Conservation (phyloP, 805 yeast genomes). For the Myxozyma neglecta region DNA sequence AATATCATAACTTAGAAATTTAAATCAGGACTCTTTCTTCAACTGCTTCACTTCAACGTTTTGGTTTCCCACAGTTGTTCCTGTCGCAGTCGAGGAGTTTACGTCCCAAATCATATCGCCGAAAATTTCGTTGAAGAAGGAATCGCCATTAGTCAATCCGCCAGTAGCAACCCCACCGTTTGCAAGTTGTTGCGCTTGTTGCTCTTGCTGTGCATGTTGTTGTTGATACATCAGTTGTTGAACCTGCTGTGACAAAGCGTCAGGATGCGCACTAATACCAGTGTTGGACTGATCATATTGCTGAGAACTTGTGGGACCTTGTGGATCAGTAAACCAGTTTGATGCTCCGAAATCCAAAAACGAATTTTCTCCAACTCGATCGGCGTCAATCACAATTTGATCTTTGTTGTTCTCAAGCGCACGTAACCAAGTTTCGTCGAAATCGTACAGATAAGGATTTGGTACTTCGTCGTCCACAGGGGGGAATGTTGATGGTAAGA, state of each 20-base stretch:
- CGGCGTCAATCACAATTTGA: slow-evolving; percentile 28
- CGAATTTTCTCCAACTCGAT: slow-evolving; percentile 32
- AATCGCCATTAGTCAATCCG: slow-evolving; percentile 6
- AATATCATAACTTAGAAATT: too few species aligned
- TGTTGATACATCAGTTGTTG: slow-evolving; percentile 9
- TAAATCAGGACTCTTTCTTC: not conserved
- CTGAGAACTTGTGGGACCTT: slow-evolving; percentile 5
- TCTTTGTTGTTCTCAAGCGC: slow-evolving; percentile 31
- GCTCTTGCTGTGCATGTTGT: slow-evolving; percentile 13
- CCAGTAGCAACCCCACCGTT: not conserved
- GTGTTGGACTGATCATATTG: not conserved
- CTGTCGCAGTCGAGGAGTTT: not conserved
- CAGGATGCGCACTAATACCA: slow-evolving; percentile 4
- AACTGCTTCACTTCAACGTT: not conserved
- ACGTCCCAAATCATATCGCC: slow-evolving; percentile 28
- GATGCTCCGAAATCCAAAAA: slow-evolving; percentile 27
- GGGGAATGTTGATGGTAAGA: slow-evolving; percentile 28
- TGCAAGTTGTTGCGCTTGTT: slow-evolving; percentile 4
- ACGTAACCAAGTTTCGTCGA: slow-evolving; percentile 31
- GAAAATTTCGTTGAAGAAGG: slow-evolving; percentile 26
- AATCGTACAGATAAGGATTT: slow-evolving; percentile 30
- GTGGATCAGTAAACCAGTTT: slow-evolving; percentile 27
- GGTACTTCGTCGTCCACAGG: slow-evolving; percentile 29
- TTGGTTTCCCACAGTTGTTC: not conserved
- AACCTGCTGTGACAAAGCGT: slow-evolving; percentile 1